A percentile compares a stretch with the other conserved stretches of the same genome.
These are phyloP conservation scores for Colletotrichum sp. DNA, from an alignment of 2,329 filamentous ascomycete species.

Conservation along the genomic window DNA sequence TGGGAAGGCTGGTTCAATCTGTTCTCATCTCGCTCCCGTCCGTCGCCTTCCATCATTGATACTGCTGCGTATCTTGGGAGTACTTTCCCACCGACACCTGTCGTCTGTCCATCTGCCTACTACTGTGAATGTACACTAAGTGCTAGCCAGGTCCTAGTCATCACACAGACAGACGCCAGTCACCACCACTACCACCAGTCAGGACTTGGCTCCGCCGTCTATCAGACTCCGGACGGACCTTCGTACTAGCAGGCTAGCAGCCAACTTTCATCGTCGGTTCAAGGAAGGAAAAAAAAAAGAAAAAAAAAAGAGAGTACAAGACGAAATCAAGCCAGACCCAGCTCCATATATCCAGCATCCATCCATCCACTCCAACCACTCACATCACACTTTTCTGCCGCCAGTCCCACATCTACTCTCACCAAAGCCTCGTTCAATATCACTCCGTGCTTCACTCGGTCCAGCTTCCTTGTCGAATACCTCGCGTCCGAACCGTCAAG, in stretches of 20 bases:
- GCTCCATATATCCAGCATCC: conserved; percentile 28
- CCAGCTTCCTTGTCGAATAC: background rate
- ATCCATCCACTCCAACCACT: conserved; percentile 43
- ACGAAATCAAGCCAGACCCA: background rate
- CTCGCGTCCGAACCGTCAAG: background rate
- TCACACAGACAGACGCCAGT: background rate
- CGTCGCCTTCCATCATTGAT: conserved; percentile 27
- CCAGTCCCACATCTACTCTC: background rate
- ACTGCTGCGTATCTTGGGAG: background rate
- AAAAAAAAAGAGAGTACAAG: background rate
- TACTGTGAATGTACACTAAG: background rate
- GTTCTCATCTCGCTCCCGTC: conserved; percentile 34
- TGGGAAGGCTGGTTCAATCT: conserved; percentile 8
- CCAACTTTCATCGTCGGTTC: background rate
- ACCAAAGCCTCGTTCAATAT: background rate
- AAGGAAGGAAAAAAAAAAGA: background rate
- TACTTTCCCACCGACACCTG: background rate
- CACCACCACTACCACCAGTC: background rate
- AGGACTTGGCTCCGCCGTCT: background rate
- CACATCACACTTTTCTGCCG: conserved; percentile 29
- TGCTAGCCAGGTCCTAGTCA: background rate
- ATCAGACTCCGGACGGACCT: background rate
- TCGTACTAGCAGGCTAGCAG: background rate
- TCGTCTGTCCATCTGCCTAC: background rate
- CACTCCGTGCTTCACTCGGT: background rate